phyloP scores from a whole-genome alignment of 1,284 basidiomycete genomes.

The Sutorius eximius region DNA sequence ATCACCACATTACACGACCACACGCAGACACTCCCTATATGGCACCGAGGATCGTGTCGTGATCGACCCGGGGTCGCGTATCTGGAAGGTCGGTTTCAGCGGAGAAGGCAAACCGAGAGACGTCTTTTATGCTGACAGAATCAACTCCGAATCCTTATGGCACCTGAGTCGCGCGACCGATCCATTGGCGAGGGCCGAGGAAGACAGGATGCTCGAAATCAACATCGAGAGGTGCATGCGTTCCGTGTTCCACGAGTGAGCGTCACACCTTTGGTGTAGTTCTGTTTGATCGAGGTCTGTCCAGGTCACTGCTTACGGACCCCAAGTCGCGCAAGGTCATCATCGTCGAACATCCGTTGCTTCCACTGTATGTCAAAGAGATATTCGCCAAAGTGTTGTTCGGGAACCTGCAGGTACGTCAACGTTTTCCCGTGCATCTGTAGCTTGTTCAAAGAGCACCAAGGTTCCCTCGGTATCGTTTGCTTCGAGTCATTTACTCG shows the following conservation, averaged over 20 bases:
- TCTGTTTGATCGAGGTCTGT: slow-evolving; percentile 4
- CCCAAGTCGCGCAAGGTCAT: slow-evolving; percentile 93
- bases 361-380: slow-evolving; percentile 86
- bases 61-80: slow-evolving; percentile 78
- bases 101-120: slow-evolving; percentile 83
- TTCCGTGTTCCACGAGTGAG: slow-evolving; percentile 84
- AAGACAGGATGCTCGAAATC: slow-evolving; percentile 68
- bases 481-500: slow-evolving; percentile 81
- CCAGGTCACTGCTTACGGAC: slow-evolving; percentile 87
- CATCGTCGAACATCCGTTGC: slow-evolving; percentile 84
- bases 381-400: slow-evolving; percentile 86
- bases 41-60: slow-evolving; percentile 86
- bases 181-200: slow-evolving; percentile 61
- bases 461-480: slow-evolving; percentile 93
- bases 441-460: not conserved
- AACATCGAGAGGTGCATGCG: slow-evolving; percentile 69
- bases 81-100: slow-evolving; percentile 90
- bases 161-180: slow-evolving; percentile 55
- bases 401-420: slow-evolving; percentile 80
- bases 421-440: not conserved
- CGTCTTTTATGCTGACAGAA: slow-evolving; percentile 58
- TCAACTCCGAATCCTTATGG: slow-evolving; percentile 55
- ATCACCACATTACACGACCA: slow-evolving; percentile 76
- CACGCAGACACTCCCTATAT: slow-evolving; percentile 76
- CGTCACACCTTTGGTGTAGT: slow-evolving; percentile 17